Evolutionary conservation across 2,329 filamentous ascomycete species (phyloP).

Genomic region (Fusarium siculi): DNA sequence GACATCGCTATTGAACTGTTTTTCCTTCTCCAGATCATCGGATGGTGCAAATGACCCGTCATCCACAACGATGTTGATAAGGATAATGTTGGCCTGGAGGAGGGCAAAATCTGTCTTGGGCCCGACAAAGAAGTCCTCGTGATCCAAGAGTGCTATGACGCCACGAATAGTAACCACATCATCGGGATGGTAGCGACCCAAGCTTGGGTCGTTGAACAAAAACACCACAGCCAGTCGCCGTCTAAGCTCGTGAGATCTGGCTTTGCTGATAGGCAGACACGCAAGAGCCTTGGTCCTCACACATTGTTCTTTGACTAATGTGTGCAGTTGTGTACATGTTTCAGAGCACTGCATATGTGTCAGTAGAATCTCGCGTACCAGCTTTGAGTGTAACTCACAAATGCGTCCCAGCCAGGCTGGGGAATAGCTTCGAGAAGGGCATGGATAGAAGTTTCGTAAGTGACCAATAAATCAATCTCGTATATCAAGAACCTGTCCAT

Average conservation of each 20-base stretch:
- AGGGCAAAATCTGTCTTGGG: slow-evolving; percentile 73
- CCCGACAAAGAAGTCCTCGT: slow-evolving; percentile 62
- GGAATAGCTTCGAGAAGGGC: slow-evolving; percentile 57
- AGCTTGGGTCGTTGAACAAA: slow-evolving; percentile 63
- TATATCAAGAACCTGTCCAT: slow-evolving; percentile 62
- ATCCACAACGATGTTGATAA: slow-evolving; percentile 81
- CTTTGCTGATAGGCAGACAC: slow-evolving; percentile 65
- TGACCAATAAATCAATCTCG: slow-evolving; percentile 53
- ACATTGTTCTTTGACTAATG: slow-evolving; percentile 56
- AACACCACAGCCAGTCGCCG: slow-evolving; percentile 73
- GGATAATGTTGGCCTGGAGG: slow-evolving; percentile 70
- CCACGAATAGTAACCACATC: slow-evolving; percentile 54
- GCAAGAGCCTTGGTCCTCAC: slow-evolving; percentile 69
- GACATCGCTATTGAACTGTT: slow-evolving; percentile 74
- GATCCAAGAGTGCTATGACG: slow-evolving; percentile 58
- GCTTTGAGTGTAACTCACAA: slow-evolving; percentile 50
- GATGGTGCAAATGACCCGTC: slow-evolving; percentile 57
- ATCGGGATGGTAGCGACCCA: slow-evolving; percentile 55
- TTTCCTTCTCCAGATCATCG: slow-evolving; percentile 48
- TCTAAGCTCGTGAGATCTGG: slow-evolving; percentile 67
- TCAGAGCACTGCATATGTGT: slow-evolving; percentile 57
- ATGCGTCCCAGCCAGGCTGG: slow-evolving; percentile 50
- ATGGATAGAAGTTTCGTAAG: slow-evolving; percentile 56
- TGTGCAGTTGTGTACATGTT: slow-evolving; percentile 59
- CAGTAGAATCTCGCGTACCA: neutral